Conservation (phyloP, 179 eudicot genomes). For the Spergularia azorica region DNA sequence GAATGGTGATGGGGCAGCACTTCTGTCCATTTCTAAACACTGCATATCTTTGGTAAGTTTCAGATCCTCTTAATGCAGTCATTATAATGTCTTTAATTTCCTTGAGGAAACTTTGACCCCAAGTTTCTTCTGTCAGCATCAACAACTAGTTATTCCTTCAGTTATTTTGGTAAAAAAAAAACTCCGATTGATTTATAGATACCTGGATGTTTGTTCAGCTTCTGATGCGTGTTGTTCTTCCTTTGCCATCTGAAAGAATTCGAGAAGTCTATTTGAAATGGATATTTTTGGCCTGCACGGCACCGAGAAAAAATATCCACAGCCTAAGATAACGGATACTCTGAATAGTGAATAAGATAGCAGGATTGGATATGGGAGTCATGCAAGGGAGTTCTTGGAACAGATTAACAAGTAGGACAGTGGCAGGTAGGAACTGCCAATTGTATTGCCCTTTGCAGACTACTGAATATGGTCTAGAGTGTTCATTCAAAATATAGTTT, state of each 20-base stretch:
- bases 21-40: background rate
- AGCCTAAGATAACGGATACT: background rate
- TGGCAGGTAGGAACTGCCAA: background rate
- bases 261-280: background rate
- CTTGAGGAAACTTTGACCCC: background rate
- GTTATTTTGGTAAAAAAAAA: background rate
- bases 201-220: background rate
- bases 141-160: background rate
- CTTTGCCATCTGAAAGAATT: slow-evolving; percentile 8
- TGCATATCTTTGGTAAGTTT: background rate
- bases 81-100: background rate
- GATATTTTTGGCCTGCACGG: slow-evolving; percentile 3
- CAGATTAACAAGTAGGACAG: background rate
- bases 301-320: background rate
- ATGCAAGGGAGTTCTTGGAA: background rate
- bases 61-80: background rate
- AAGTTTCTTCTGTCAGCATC: background rate
- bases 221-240: background rate
- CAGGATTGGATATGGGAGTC: background rate
- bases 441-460: background rate
- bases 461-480: background rate
- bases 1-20: background rate
- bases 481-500: background rate
- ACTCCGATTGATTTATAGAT: background rate
- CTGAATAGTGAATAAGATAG: background rate